Conservation (phyloP, 345 rosid species). For the Gynandropsis gynandra region DNA sequence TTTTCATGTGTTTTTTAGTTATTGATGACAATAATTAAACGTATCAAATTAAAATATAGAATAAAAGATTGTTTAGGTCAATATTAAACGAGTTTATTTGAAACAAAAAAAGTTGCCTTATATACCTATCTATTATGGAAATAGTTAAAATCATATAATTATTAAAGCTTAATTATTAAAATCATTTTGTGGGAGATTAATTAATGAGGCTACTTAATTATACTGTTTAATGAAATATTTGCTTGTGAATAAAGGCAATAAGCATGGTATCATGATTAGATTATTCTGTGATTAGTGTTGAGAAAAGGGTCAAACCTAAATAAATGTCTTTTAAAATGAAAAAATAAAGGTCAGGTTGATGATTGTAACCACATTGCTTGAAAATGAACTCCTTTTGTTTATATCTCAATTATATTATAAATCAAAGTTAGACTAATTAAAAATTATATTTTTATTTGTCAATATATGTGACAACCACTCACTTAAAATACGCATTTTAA, state of each 20-base stretch:
- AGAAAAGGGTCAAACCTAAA: slow-evolving; percentile 15
- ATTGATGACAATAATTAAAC: too few relatives aligned
- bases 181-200: slow-evolving; percentile 3
- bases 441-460: background rate
- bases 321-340: background rate
- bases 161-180: background rate
- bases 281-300: slow-evolving; percentile 3
- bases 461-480: slow-evolving; percentile 21
- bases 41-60: too few relatives aligned
- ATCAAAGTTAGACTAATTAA: background rate
- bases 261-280: slow-evolving; percentile 28
- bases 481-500: slow-evolving; percentile 1
- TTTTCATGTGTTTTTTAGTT: too few relatives aligned
- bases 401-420: too few relatives aligned
- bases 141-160: too few relatives aligned
- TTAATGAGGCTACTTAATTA: slow-evolving; percentile 4
- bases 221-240: slow-evolving; percentile 4
- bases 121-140: too few relatives aligned
- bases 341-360: slow-evolving; percentile 21
- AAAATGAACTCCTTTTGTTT: slow-evolving; percentile 14
- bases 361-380: slow-evolving; percentile 28
- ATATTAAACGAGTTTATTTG: too few relatives aligned
- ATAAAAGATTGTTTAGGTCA: too few relatives aligned
- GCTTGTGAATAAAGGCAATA: slow-evolving; percentile 10
- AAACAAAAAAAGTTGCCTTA: too few relatives aligned